Conservation (phyloP, 306 rosid genomes). For the Neltuma alba region DNA sequence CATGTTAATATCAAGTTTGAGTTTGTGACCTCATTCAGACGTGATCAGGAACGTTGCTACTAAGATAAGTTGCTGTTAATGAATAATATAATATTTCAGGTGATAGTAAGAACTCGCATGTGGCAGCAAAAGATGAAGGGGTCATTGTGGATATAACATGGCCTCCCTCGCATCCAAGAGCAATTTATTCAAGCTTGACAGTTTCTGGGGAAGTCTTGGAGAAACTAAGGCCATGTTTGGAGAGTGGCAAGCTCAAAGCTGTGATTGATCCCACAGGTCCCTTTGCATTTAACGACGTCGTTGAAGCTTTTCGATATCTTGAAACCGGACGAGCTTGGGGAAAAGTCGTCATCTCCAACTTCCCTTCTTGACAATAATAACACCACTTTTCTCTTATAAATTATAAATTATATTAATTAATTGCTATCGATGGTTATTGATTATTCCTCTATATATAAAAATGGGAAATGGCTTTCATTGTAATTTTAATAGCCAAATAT, state of each 20-base stretch:
- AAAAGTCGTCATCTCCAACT: conserved; percentile 43
- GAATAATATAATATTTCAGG: too few species aligned
- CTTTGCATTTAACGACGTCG: conserved; percentile 37
- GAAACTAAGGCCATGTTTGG: conserved; percentile 41
- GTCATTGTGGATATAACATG: conserved; percentile 52
- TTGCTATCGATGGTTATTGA: too few species aligned
- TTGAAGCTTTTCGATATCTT: conserved; percentile 41
- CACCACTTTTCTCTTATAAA: neutral
- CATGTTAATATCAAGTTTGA: too few species aligned
- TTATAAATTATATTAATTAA: too few species aligned
- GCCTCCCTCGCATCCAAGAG: conserved; percentile 49
- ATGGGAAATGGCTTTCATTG: too few species aligned
- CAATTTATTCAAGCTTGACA: conserved; percentile 53
- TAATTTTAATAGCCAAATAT: too few species aligned
- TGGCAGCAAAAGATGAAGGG: conserved; percentile 42
- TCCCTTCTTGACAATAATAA: neutral
- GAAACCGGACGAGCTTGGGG: conserved; percentile 57
- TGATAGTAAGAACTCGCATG: conserved; percentile 44
- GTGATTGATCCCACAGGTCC: conserved; percentile 49
- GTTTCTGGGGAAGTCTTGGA: conserved; percentile 47
- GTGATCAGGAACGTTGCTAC: too few species aligned
- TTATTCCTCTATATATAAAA: too few species aligned
- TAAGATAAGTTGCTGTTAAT: too few species aligned
- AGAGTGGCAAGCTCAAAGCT: conserved; percentile 44
- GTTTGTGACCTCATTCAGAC: too few species aligned